Conservation (phyloP, 768 basidiomycete genomes). For the Russula sp. region DNA sequence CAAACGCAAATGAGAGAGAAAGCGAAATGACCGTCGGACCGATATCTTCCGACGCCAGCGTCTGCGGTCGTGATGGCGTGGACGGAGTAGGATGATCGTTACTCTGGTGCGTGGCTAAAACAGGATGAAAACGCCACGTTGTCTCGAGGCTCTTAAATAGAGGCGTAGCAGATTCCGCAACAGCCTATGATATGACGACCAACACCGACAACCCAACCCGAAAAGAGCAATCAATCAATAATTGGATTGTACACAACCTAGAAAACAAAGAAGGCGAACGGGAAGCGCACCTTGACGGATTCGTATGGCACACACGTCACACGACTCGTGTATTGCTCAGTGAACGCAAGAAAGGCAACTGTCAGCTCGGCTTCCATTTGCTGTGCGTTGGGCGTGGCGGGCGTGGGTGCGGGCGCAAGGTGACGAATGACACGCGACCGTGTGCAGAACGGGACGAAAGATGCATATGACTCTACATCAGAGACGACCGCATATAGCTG, state of each 20-base stretch:
- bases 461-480: conserved; percentile 80
- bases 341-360: conserved; percentile 83
- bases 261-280: neutral
- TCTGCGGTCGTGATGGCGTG: conserved; percentile 6
- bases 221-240: conserved; percentile 6
- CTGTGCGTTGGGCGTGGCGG: conserved; percentile 27
- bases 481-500: conserved; percentile 86
- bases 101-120: conserved; percentile 24
- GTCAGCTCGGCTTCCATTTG: conserved; percentile 81
- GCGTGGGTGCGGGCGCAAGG: conserved; percentile 32
- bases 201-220: neutral
- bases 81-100: conserved; percentile 10
- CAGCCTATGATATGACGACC: conserved; percentile 50
- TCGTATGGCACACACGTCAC: conserved; percentile 79
- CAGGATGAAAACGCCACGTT: conserved; percentile 70
- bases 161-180: conserved; percentile 65
- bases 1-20: conserved; percentile 82
- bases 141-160: conserved; percentile 72
- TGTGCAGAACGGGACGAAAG: conserved; percentile 88
- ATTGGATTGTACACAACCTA: no score
- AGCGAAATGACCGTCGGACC: conserved; percentile 79
- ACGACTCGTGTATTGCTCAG: conserved; percentile 81
- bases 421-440: conserved; percentile 59
- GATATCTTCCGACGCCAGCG: conserved; percentile 28
- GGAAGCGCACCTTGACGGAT: conserved; percentile 67